Base-by-base conservation (phyloP, 306 rosid genomes). In the Prunus fruticosa region DNA sequence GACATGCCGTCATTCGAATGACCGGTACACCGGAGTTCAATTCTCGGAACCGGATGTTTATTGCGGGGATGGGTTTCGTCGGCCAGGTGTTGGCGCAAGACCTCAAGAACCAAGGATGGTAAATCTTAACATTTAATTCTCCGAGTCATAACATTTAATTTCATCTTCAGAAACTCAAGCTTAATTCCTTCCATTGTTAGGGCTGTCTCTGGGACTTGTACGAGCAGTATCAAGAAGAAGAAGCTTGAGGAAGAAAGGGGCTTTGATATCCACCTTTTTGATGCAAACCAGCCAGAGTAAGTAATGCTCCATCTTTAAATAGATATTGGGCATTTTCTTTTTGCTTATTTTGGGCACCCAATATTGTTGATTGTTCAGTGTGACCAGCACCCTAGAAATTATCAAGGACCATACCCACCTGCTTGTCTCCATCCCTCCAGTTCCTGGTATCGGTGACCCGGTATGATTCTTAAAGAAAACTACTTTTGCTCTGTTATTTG, bases 61-160 rank as follows among this genome's bases (percentile, higher is more conserved):
- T 92, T 62, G 45, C 88, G 4, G 97, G 96, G 6, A 78, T 90
- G 89, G 97, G 99, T 68, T 90, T 89, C 75, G 90, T 95, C 16
- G 97, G 89, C 1, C 86, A 84, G 72, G 79, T 81, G 49, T 84
- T 95, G 75, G 88, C 93, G 18, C 70, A 66, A 71, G 82, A 87
- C 51, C 97, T 95, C 79, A 90, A 81, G 73, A 83, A 76, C 70
- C 93, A 79, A 38, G 90, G 96, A 83, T 95, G 97, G 97, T 95
- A 83, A 75, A 13, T 56, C 64, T 58, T 23, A 25, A 23, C 30
- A 13, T 23, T 22, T 3, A 8, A 47, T 65, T 3, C 27, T 65
- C 49, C 51, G 7, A 65, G 7, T 49, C 11, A 4, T 23, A 2
- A 68, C 70, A 41, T 9, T 38, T 23, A 41, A 20, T 41, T 58